Percentiles rank a stretch among this genome's conserved stretches.
Evolutionary conservation across 2,329 filamentous ascomycete species (phyloP).

Genomic region (Xylariaceae sp.): DNA sequence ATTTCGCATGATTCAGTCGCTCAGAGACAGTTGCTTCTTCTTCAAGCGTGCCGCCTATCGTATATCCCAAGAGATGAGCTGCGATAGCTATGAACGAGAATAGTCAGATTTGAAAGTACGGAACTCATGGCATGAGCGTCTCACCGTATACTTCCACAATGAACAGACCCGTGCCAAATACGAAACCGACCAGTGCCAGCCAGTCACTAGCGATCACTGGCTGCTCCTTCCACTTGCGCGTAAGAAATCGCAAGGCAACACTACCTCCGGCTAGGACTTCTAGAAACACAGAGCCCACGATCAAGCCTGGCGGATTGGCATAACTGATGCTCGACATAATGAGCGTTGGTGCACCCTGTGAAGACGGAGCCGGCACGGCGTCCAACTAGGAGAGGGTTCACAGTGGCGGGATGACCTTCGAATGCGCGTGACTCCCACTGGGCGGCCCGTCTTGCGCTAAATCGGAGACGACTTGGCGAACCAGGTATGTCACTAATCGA

Average conservation of each 20-base stretch:
- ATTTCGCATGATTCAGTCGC: not conserved
- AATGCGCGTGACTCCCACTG: too few species aligned
- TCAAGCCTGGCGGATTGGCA: not conserved
- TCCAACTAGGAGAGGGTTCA: too few species aligned
- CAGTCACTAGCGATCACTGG: not conserved
- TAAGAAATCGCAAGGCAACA: not conserved
- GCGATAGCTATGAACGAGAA: too few species aligned
- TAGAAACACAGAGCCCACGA: not conserved
- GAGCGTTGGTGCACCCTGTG: too few species aligned
- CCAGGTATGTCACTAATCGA: too few species aligned
- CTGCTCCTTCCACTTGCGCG: not conserved
- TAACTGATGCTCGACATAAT: not conserved
- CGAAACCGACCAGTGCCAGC: not conserved
- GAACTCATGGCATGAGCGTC: not conserved
- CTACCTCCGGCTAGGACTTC: not conserved
- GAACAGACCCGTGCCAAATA: not conserved
- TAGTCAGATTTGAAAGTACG: too few species aligned
- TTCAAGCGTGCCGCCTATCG: not conserved
- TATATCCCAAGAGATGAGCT: too few species aligned
- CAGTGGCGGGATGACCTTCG: too few species aligned
- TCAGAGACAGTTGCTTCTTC: not conserved
- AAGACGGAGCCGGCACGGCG: too few species aligned
- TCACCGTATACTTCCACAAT: not conserved
- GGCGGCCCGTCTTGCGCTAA: too few species aligned
- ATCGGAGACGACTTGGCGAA: too few species aligned